These are phyloP conservation scores for Acacia concinna DNA, from an alignment of 331 rosid genomes.

Conservation along the genomic window DNA sequence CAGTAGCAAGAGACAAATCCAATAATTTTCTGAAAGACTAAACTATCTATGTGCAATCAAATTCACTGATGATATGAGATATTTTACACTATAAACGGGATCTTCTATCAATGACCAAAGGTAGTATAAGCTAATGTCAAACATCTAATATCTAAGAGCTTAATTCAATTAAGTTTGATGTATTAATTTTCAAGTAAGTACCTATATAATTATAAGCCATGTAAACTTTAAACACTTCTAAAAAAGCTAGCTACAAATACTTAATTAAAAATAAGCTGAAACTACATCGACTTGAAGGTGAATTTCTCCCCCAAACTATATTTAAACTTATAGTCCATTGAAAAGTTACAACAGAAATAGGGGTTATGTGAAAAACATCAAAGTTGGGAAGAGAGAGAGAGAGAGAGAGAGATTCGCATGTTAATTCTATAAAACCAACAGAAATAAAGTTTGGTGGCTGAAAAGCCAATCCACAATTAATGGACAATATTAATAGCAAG, in stretches of 20 bases:
- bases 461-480: neutral
- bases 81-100: no score
- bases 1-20: neutral
- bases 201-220: no score
- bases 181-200: no score
- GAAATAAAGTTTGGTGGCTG: neutral
- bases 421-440: neutral
- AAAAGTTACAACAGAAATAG: neutral
- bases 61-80: no score
- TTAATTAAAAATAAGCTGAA: no score
- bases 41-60: neutral
- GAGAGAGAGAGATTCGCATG: neutral
- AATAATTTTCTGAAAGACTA: no score
- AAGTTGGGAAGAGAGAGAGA: neutral
- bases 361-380: neutral
- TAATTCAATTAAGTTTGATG: neutral
- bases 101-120: no score
- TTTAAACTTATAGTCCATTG: no score
- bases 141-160: neutral
- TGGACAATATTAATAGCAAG: neutral
- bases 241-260: no score
- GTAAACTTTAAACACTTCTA: no score
- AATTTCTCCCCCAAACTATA: neutral
- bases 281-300: no score
- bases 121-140: neutral